Evolutionary conservation across 768 basidiomycete genomes (phyloP).

Genomic region (Mycena maculata): DNA sequence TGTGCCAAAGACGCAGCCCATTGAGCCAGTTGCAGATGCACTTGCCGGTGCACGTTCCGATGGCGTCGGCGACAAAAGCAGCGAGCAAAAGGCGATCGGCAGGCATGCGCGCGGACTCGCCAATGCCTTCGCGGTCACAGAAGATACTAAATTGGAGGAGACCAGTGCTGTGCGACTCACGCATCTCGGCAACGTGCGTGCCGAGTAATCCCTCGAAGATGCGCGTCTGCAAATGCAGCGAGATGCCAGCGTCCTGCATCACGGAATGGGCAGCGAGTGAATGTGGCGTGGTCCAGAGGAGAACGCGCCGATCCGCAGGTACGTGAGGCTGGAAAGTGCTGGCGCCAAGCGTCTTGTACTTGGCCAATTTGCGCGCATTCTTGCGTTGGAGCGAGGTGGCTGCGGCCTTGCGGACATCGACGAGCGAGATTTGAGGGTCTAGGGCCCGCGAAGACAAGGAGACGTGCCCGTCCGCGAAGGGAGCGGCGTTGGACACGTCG

Average conservation of each 20-base stretch:
- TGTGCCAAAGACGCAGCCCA: background rate
- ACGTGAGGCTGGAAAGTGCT: background rate
- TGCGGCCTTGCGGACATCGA: conserved; percentile 9
- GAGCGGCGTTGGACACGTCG: too few species aligned
- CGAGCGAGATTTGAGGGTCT: background rate
- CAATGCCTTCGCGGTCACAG: background rate
- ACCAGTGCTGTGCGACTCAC: conserved; percentile 27
- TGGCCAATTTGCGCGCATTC: background rate
- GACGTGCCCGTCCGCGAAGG: too few species aligned
- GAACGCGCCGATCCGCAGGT: background rate
- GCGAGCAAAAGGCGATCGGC: background rate
- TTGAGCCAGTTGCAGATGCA: background rate
- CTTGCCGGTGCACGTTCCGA: conserved; percentile 1
- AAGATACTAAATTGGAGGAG: background rate
- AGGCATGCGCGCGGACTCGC: background rate
- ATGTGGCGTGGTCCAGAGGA: conserved; percentile 5
- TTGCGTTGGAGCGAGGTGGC: background rate
- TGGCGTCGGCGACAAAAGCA: background rate
- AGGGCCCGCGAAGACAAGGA: background rate
- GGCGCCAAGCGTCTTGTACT: background rate
- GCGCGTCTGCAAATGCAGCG: background rate
- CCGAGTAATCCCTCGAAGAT: background rate
- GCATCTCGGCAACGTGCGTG: conserved; percentile 21
- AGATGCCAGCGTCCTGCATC: background rate
- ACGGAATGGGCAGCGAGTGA: background rate